A percentile compares a stretch with the other conserved stretches of the same genome.
Evolutionary conservation across 2,329 filamentous ascomycete genomes (phyloP).

Genomic region (Scytalidium lignicola): DNA sequence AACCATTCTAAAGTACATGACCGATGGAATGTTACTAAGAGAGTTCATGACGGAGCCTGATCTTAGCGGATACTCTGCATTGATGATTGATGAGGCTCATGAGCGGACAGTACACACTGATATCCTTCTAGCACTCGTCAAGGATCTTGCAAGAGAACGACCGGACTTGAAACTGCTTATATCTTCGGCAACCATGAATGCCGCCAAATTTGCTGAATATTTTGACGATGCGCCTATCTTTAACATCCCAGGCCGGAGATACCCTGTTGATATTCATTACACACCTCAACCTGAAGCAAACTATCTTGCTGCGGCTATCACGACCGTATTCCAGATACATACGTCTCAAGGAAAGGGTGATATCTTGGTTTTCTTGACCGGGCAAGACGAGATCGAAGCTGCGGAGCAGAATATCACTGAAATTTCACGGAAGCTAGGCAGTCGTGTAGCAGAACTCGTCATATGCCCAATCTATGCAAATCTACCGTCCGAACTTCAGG

Average conservation of each 20-base stretch:
- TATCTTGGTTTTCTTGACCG: slow-evolving; percentile 90
- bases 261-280: slow-evolving; percentile 88
- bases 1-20: slow-evolving; percentile 93
- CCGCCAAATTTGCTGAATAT: slow-evolving; percentile 84
- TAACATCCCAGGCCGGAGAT: slow-evolving; percentile 85
- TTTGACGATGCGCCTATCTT: slow-evolving; percentile 93
- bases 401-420: slow-evolving; percentile 80
- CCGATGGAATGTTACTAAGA: slow-evolving; percentile 88
- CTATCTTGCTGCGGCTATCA: slow-evolving; percentile 85
- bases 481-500: slow-evolving; percentile 81
- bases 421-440: slow-evolving; percentile 80
- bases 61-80: slow-evolving; percentile 71
- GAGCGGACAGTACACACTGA: slow-evolving; percentile 89
- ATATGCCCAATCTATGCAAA: slow-evolving; percentile 95
- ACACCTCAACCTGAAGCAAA: slow-evolving; percentile 89
- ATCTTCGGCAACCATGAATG: slow-evolving; percentile 91
- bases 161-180: slow-evolving; percentile 88
- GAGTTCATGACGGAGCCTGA: slow-evolving; percentile 88
- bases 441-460: slow-evolving; percentile 77
- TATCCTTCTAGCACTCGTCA: slow-evolving; percentile 80
- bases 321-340: slow-evolving; percentile 93
- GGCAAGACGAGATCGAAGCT: slow-evolving; percentile 92
- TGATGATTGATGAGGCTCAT: slow-evolving; percentile 98
- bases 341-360: slow-evolving; percentile 80
- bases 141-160: slow-evolving; percentile 77